Conservation (phyloP, 1,284 basidiomycete species). For the Veloporphyrellus conicus region DNA sequence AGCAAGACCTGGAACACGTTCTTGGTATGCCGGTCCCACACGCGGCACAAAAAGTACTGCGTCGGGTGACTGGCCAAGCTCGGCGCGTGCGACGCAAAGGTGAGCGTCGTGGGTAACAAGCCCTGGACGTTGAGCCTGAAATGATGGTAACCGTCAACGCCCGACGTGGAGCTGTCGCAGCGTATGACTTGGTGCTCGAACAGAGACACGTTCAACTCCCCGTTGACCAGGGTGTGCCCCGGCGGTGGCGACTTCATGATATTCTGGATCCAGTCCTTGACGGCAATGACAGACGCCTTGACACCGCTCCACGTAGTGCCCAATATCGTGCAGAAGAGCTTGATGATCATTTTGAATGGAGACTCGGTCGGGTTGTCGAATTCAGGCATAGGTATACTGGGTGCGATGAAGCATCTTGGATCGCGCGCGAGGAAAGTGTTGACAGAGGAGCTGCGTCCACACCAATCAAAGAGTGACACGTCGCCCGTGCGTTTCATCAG, state of each 20-base stretch:
- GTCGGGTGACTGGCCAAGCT: conserved; percentile 6
- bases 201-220: conserved; percentile 20
- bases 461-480: conserved; percentile 29
- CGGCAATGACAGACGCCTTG: conserved; percentile 1
- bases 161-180: conserved; percentile 1
- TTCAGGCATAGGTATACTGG: conserved; percentile 3
- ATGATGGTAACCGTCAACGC: neutral
- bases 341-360: conserved; percentile 14
- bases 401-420: conserved; percentile 16
- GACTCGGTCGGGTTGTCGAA: conserved; percentile 3
- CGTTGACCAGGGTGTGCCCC: conserved; percentile 24
- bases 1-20: conserved; percentile 20
- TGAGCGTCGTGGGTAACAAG: conserved; percentile 11
- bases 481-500: conserved; percentile 28
- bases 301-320: conserved; percentile 5
- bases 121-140: conserved; percentile 15
- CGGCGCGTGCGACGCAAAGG: neutral
- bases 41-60: conserved; percentile 21
- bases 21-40: conserved; percentile 14
- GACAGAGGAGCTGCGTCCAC: conserved; percentile 25
- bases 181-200: conserved; percentile 21
- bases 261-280: conserved; percentile 3
- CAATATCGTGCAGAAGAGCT: conserved; percentile 13
- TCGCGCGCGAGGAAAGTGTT: conserved; percentile 22
- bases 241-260: conserved; percentile 10